Percentiles rank a stretch among this genome's conserved stretches.
These are phyloP conservation scores for Trichoderma pleuroti DNA, from an alignment of 2,329 filamentous ascomycete genomes.

Conservation along the genomic window DNA sequence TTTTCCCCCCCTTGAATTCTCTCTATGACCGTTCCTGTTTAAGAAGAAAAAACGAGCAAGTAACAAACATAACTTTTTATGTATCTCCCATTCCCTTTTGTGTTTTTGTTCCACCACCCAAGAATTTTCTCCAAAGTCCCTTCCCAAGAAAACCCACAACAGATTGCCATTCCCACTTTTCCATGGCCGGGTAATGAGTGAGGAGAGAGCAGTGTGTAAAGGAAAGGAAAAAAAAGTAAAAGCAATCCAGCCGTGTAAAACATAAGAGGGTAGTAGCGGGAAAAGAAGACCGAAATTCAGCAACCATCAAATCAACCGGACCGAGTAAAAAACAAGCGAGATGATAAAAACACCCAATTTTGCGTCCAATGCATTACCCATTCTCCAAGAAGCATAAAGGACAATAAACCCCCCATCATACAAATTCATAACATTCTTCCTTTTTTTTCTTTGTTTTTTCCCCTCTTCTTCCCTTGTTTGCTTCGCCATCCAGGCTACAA, in stretches of 20 bases:
- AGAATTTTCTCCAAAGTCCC: not conserved
- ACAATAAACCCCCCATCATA: conserved; percentile 15
- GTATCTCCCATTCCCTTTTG: conserved; percentile 17
- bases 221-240: not conserved
- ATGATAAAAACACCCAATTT: conserved; percentile 10
- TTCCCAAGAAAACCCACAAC: not conserved
- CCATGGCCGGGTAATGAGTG: not conserved
- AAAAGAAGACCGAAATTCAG: not conserved
- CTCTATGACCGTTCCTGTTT: conserved; percentile 17
- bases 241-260: conserved; percentile 14
- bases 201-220: not conserved
- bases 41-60: not conserved
- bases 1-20: not conserved
- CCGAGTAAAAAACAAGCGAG: not conserved
- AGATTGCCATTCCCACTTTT: not conserved
- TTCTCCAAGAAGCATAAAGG: conserved; percentile 15
- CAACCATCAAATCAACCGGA: not conserved
- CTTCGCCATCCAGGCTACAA: not conserved
- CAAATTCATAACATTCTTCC: conserved; percentile 7
- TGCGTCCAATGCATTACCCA: conserved; percentile 3
- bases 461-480: not conserved
- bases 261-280: not conserved
- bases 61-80: conserved; percentile 21
- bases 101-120: conserved; percentile 15
- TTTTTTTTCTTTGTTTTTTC: not conserved